A percentile compares a stretch with the other conserved stretches of the same genome.
Evolutionary conservation across 2,329 filamentous ascomycete species (phyloP).

Genomic region (Monilinia laxa): DNA sequence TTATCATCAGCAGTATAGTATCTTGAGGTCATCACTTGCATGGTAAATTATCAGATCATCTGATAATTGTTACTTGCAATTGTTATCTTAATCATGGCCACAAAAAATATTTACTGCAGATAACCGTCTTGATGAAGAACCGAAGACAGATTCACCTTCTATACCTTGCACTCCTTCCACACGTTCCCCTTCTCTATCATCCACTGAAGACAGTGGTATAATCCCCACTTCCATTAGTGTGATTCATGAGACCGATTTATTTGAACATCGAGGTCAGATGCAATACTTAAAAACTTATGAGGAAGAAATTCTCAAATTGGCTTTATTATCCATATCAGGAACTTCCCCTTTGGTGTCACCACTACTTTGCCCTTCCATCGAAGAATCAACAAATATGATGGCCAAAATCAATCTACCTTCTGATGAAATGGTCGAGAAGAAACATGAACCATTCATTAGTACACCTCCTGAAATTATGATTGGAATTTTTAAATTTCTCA

Average conservation of each 20-base stretch:
- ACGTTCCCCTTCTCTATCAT: conserved; percentile 6
- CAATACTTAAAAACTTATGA: conserved; percentile 7
- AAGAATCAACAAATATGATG: not conserved
- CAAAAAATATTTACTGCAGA: not conserved
- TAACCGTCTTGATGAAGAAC: not conserved
- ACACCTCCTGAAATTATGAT: conserved; percentile 30
- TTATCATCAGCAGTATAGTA: too few species aligned
- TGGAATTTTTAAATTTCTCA: conserved; percentile 28
- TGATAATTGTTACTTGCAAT: not conserved
- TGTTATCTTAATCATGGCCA: not conserved
- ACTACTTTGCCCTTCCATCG: not conserved
- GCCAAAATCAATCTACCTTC: not conserved
- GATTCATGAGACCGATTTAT: conserved; percentile 3
- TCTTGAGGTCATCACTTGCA: not conserved
- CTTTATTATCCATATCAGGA: not conserved
- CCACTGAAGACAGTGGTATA: not conserved
- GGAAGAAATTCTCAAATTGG: conserved; percentile 4
- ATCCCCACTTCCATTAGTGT: not conserved
- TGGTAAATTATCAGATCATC: not conserved
- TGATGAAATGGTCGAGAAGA: not conserved
- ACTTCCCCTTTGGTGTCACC: not conserved
- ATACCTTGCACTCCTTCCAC: not conserved
- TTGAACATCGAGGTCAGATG: not conserved
- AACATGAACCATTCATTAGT: conserved; percentile 16
- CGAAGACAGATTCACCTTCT: not conserved